These are phyloP conservation scores for Panicum virgatum DNA, from an alignment of 202 grass and related monocot genomes.

Conservation along the genomic window DNA sequence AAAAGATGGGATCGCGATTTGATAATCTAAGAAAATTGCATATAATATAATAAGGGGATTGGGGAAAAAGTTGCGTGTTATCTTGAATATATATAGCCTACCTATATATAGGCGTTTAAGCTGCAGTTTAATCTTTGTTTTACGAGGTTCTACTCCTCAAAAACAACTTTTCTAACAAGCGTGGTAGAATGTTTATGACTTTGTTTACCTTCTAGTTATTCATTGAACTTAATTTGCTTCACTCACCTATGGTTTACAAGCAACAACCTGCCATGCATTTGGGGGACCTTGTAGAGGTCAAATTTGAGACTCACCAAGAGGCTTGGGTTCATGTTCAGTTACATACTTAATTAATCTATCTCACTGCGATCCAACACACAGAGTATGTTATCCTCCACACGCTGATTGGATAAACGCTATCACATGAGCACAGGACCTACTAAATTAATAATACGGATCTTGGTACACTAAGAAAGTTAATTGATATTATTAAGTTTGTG, in stretches of 20 bases:
- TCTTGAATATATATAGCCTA: background rate
- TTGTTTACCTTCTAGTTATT: no score
- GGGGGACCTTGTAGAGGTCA: no score
- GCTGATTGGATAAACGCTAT: background rate
- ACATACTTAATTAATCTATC: no score
- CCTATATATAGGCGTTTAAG: background rate
- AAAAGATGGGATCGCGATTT: background rate
- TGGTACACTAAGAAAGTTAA: background rate
- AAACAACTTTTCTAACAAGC: background rate
- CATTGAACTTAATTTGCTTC: no score
- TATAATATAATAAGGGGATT: no score
- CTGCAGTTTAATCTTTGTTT: background rate
- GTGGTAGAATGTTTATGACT: no score
- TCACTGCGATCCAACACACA: background rate
- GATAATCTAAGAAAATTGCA: background rate
- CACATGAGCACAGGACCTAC: background rate
- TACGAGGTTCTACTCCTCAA: background rate
- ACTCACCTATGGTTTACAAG: no score
- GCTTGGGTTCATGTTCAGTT: no score
- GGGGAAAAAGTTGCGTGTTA: no score
- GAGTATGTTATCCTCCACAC: background rate
- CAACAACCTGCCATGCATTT: no score
- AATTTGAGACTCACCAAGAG: no score
- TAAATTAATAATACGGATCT: background rate
- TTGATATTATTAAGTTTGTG: background rate